Conservation (phyloP, 306 rosid species). For the Begonia fuchsioides region DNA sequence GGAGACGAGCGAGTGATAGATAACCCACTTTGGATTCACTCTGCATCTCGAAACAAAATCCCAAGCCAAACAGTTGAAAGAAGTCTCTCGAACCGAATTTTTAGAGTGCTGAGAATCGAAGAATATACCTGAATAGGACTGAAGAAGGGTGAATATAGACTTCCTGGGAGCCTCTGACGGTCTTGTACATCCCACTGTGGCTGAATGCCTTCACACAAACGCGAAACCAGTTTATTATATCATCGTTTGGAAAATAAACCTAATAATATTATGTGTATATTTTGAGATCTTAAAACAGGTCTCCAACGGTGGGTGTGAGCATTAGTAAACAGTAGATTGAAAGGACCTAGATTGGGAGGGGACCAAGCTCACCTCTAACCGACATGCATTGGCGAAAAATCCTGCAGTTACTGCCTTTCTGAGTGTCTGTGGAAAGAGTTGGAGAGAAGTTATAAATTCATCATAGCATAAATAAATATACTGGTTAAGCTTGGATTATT, state of each 20-base stretch:
- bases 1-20: slow-evolving; percentile 64
- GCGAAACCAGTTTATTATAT: background rate
- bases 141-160: slow-evolving; percentile 87
- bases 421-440: slow-evolving; percentile 34
- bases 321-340: background rate
- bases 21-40: slow-evolving; percentile 89
- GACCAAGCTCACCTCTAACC: slow-evolving; percentile 44
- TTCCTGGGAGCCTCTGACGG: slow-evolving; percentile 74
- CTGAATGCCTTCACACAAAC: slow-evolving; percentile 44
- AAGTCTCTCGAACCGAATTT: too few species aligned
- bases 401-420: slow-evolving; percentile 77
- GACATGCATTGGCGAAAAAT: slow-evolving; percentile 69
- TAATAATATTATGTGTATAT: too few species aligned
- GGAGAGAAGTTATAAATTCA: too few species aligned
- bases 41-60: slow-evolving; percentile 23
- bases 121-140: slow-evolving; percentile 62
- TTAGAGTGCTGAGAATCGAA: too few species aligned
- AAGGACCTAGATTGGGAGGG: slow-evolving; percentile 1
- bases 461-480: too few species aligned
- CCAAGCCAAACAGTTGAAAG: too few species aligned
- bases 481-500: too few species aligned
- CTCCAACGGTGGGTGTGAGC: too few species aligned
- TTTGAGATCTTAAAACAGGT: too few species aligned
- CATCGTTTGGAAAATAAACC: background rate
- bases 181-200: slow-evolving; percentile 74